Conservation (phyloP, 768 basidiomycete genomes). For the Suillus placidus region DNA sequence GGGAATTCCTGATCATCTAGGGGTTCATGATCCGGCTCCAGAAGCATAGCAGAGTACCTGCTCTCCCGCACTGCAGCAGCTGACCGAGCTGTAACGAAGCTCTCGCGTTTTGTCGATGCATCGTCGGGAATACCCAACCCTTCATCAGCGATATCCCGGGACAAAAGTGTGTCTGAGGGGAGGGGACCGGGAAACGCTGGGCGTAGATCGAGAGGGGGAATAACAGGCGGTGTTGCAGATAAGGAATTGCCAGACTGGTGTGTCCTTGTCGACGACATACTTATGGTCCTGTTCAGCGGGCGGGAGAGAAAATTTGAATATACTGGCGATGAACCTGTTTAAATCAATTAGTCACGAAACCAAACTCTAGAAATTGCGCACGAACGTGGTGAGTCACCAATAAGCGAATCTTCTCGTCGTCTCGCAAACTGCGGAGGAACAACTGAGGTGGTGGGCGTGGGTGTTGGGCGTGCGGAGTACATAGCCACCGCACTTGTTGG, state of each 20-base stretch:
- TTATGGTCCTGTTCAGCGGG: conserved; percentile 65
- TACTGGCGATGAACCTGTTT: conserved; percentile 50
- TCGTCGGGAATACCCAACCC: conserved; percentile 33
- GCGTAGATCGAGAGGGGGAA: conserved; percentile 62
- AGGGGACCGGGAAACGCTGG: conserved; percentile 52
- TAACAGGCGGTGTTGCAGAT: conserved; percentile 44
- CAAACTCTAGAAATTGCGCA: conserved; percentile 14
- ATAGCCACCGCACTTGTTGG: conserved; percentile 28
- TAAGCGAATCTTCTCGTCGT: conserved; percentile 31
- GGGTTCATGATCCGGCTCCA: conserved; percentile 23
- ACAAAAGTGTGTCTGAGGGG: conserved; percentile 22
- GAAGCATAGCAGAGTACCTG: conserved; percentile 30
- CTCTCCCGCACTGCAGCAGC: conserved; percentile 29
- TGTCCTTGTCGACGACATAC: conserved; percentile 63
- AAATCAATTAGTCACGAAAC: conserved; percentile 3
- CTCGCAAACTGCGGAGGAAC: conserved; percentile 26
- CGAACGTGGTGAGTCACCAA: conserved; percentile 45
- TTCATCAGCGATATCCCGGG: conserved; percentile 27
- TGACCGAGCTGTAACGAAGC: conserved; percentile 54
- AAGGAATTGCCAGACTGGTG: conserved; percentile 47
- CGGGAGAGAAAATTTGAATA: conserved; percentile 63
- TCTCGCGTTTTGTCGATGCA: conserved; percentile 54
- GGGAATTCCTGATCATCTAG: conserved; percentile 16
- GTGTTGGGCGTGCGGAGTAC: conserved; percentile 20
- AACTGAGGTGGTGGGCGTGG: conserved; percentile 33